A percentile compares a stretch with the other conserved stretches of the same genome.
Conservation (phyloP, 2,329 filamentous ascomycete species). For the Aspergillus quadrilineatus region DNA sequence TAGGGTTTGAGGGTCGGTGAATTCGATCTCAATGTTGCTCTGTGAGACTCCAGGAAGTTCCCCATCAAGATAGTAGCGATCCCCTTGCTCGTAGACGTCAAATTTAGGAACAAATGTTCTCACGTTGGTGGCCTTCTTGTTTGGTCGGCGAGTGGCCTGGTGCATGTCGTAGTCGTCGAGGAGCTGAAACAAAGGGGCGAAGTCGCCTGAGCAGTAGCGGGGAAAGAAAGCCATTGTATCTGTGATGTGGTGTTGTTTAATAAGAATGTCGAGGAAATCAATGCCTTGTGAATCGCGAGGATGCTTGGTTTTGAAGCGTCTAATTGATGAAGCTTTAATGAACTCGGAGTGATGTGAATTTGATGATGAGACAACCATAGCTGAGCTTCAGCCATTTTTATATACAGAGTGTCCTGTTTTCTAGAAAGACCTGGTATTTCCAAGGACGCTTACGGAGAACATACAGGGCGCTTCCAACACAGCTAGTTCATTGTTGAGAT, state of each 20-base stretch:
- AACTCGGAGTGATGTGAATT: constrained; percentile 9
- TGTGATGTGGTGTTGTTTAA: neutral
- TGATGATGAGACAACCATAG: neutral
- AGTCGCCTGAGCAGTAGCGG: constrained; percentile 35
- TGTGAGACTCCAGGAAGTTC: constrained; percentile 50
- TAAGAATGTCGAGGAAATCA: neutral
- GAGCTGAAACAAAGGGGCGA: constrained; percentile 44
- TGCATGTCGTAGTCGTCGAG: constrained; percentile 43
- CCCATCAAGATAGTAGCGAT: constrained; percentile 46
- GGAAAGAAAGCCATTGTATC: constrained; percentile 41
- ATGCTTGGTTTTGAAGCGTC: neutral
- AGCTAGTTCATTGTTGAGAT: neutral
- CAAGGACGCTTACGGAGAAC: constrained; percentile 4
- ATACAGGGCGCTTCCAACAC: constrained; percentile 10
- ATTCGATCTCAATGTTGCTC: constrained; percentile 49
- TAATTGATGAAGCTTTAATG: neutral
- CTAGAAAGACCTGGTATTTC: constrained; percentile 18
- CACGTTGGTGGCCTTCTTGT: constrained; percentile 18
- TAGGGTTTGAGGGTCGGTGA: constrained; percentile 46
- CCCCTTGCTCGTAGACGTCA: constrained; percentile 44
- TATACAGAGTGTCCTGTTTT: constrained; percentile 17
- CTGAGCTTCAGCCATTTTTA: constrained; percentile 11
- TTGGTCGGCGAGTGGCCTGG: constrained; percentile 25
- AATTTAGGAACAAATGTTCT: constrained; percentile 42
- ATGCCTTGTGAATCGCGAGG: neutral